Percentiles rank a stretch among this genome's conserved stretches.
Evolutionary conservation across 352 stramenopile species (phyloP).

Genomic region (Globisporangium recalcitrans): DNA sequence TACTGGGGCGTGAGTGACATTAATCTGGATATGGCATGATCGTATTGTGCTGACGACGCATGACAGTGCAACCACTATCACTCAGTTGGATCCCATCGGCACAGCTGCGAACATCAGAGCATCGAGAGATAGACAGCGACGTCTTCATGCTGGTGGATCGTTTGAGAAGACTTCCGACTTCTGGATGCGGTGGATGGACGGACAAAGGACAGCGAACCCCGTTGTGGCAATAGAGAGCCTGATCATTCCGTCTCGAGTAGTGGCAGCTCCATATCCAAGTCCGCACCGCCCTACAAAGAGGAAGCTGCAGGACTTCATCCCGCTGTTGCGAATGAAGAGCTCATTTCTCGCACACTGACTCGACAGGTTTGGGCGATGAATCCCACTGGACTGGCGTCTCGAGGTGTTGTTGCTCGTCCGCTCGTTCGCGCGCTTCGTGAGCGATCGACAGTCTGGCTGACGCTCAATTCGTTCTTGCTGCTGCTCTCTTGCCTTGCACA

Average conservation of each 20-base stretch:
- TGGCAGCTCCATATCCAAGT: too few relatives aligned
- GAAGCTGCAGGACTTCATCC: too few relatives aligned
- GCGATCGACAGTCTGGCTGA: background rate
- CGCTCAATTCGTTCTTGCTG: background rate
- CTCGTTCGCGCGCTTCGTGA: background rate
- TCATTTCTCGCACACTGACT: too few relatives aligned
- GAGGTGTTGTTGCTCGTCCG: background rate
- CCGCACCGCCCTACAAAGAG: too few relatives aligned
- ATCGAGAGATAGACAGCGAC: too few relatives aligned
- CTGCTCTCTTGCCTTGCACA: background rate
- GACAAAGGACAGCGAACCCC: too few relatives aligned
- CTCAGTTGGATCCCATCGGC: background rate
- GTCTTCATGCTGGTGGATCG: too few relatives aligned
- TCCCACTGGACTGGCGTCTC: background rate
- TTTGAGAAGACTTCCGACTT: too few relatives aligned
- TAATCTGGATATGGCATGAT: background rate
- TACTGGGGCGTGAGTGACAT: background rate
- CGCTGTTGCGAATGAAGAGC: too few relatives aligned
- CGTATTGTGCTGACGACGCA: background rate
- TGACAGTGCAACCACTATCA: background rate
- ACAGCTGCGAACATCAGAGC: background rate
- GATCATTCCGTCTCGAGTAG: too few relatives aligned
- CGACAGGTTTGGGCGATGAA: background rate
- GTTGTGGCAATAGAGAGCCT: too few relatives aligned
- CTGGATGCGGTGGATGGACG: too few relatives aligned